A percentile compares a stretch with the other conserved stretches of the same genome.
Evolutionary conservation across 2,329 filamentous ascomycete species (phyloP).

Genomic region (Fusarium haematococcum): DNA sequence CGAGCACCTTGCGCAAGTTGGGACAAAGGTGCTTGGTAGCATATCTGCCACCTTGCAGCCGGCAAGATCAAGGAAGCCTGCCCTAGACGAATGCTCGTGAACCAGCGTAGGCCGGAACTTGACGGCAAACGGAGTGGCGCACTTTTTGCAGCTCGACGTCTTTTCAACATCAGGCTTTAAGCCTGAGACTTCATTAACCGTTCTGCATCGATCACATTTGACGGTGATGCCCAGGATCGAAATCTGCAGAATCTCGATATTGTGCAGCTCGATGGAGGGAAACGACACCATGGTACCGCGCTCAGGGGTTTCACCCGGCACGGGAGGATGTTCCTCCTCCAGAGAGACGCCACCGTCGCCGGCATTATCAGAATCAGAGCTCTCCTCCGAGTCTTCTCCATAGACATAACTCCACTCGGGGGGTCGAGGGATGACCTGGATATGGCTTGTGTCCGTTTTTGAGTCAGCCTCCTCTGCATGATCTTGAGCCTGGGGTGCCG

Average conservation of each 20-base stretch:
- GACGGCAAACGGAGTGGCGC: constrained; percentile 63
- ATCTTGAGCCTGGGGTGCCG: constrained; percentile 13
- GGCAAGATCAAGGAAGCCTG: constrained; percentile 81
- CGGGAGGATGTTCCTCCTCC: constrained; percentile 43
- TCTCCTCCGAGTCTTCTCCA: constrained; percentile 62
- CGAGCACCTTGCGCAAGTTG: constrained; percentile 82
- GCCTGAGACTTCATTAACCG: constrained; percentile 75
- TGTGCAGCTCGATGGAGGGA: constrained; percentile 79
- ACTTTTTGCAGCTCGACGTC: constrained; percentile 68
- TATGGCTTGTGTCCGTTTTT: constrained; percentile 66
- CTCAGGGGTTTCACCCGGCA: constrained; percentile 58
- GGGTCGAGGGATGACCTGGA: constrained; percentile 79
- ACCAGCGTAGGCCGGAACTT: constrained; percentile 76
- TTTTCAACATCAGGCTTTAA: constrained; percentile 69
- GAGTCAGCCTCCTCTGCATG: background rate
- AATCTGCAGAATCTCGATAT: constrained; percentile 81
- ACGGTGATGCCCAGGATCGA: constrained; percentile 74
- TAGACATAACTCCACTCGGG: constrained; percentile 75
- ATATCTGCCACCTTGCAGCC: constrained; percentile 82
- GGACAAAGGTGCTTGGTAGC: constrained; percentile 82
- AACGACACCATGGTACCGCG: constrained; percentile 83
- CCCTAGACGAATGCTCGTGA: constrained; percentile 78
- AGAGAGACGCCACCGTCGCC: constrained; percentile 57
- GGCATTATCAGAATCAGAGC: constrained; percentile 57
- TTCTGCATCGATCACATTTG: constrained; percentile 85